phyloP scores from a whole-genome alignment of 2,329 filamentous ascomycete species.

The Fusarium bactridioides region DNA sequence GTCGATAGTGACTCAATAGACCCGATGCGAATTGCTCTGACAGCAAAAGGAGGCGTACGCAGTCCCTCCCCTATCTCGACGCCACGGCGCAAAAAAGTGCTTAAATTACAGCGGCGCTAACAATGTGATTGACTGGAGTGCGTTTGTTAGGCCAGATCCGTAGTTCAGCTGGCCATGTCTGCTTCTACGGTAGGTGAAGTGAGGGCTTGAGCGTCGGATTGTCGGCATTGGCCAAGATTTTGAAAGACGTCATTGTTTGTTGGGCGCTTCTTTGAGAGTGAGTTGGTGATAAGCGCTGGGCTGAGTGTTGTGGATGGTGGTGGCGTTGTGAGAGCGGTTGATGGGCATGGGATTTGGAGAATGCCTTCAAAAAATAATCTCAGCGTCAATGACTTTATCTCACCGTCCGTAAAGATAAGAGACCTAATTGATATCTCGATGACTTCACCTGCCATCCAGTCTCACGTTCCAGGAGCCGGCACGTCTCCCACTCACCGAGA shows the following conservation, averaged over 20 bases:
- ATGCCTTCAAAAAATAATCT: not conserved
- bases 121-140: not conserved
- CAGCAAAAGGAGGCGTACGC: not conserved
- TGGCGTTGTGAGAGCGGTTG: not conserved
- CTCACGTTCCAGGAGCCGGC: not conserved
- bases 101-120: slow-evolving; percentile 8
- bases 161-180: slow-evolving; percentile 5
- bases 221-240: slow-evolving; percentile 3
- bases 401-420: not conserved
- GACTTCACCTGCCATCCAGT: not conserved
- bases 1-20: slow-evolving; percentile 15
- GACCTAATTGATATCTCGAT: not conserved
- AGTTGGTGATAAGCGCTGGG: not conserved
- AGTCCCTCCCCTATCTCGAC: not conserved
- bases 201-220: not conserved
- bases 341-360: not conserved
- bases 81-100: slow-evolving; percentile 2
- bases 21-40: not conserved
- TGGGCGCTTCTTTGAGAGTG: not conserved
- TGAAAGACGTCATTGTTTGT: not conserved
- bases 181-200: not conserved
- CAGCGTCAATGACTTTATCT: not conserved
- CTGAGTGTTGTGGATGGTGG: not conserved
- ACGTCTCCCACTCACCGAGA: not conserved
- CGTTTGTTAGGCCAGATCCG: not conserved